A percentile compares a stretch with the other conserved stretches of the same genome.
These are phyloP conservation scores for Penicillium fuscoglaucum DNA, from an alignment of 2,329 filamentous ascomycete genomes.

Conservation along the genomic window DNA sequence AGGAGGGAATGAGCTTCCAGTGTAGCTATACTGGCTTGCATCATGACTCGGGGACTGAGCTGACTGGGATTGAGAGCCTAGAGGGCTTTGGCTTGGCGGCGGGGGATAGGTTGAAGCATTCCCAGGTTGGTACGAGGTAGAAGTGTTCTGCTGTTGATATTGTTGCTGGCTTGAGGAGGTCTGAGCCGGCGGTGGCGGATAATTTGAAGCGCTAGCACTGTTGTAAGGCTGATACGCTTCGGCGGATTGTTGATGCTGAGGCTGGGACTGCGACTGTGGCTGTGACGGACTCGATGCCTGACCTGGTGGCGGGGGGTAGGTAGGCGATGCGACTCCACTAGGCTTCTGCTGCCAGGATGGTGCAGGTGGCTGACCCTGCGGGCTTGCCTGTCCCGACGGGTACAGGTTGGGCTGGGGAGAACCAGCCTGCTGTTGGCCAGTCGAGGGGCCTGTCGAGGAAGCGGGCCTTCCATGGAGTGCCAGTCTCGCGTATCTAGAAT, in stretches of 20 bases:
- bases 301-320: slow-evolving; percentile 1
- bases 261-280: slow-evolving; percentile 14
- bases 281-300: background rate
- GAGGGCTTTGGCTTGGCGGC: slow-evolving; percentile 6
- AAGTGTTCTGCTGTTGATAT: slow-evolving; percentile 7
- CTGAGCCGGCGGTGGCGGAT: slow-evolving; percentile 12
- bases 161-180: slow-evolving; percentile 10
- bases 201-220: slow-evolving; percentile 1
- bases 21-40: slow-evolving; percentile 28
- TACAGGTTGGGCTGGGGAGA: slow-evolving; percentile 24
- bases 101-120: slow-evolving; percentile 8
- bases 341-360: slow-evolving; percentile 15
- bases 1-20: slow-evolving; percentile 41
- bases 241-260: slow-evolving; percentile 3
- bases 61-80: slow-evolving; percentile 2
- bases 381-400: slow-evolving; percentile 18
- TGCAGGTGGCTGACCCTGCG: slow-evolving; percentile 15
- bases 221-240: slow-evolving; percentile 7
- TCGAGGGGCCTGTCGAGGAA: slow-evolving; percentile 26
- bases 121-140: slow-evolving; percentile 2
- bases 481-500: slow-evolving; percentile 50
- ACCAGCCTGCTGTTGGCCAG: slow-evolving; percentile 14
- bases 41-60: slow-evolving; percentile 14
- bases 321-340: background rate
- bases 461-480: slow-evolving; percentile 36